Base-by-base conservation (phyloP, 331 rosid species). In the Cucumis variabilis region DNA sequence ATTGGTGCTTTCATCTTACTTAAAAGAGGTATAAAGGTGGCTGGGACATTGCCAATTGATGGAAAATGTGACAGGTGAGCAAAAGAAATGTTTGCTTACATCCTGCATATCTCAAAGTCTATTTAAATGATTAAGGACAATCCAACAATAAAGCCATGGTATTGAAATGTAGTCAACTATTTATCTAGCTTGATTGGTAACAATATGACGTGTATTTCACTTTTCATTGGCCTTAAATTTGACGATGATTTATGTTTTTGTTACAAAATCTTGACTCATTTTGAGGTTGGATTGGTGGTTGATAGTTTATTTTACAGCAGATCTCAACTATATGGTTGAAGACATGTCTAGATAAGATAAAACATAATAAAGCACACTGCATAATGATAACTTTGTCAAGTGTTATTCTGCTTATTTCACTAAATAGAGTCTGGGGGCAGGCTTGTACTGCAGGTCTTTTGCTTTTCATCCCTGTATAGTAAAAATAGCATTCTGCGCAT, bases 251-350 rank as follows among this genome's bases (percentile, higher is more conserved):
- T n/a, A 13, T 23, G 53, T 77, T 71, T 30, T 30, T 15, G 48
- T 71, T 24, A 50, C 65, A 50, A 50, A 77, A 77, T 24, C 37
- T 77, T 50, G 65, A 77, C 83, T 77, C 41, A 24, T 77, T 77
- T 77, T 65, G 65, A 77, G 65, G 65, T n/a, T 51, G 41, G 65
- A 77, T 50, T 77, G 44, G n/a, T 46, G 82, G 82, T 76, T 46
- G 30, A 25, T 78, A 78, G 83, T 78, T 78, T 46, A 78, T 51
- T 53, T 24, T 27, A 25, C 23, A 16, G 12, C 23, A 79, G 24
- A 50, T 50, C 67, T 79, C 21, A 16, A 58, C 7, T 58, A 16
- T 58, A 58, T 58, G 21, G 63, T 76, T 76, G 82, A 76, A 76
- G 82, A 44, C 28, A 20, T n/a, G 33, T 48, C 37, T 76, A 6